phyloP scores from a whole-genome alignment of 331 rosid genomes.

The Malus hybrid region DNA sequence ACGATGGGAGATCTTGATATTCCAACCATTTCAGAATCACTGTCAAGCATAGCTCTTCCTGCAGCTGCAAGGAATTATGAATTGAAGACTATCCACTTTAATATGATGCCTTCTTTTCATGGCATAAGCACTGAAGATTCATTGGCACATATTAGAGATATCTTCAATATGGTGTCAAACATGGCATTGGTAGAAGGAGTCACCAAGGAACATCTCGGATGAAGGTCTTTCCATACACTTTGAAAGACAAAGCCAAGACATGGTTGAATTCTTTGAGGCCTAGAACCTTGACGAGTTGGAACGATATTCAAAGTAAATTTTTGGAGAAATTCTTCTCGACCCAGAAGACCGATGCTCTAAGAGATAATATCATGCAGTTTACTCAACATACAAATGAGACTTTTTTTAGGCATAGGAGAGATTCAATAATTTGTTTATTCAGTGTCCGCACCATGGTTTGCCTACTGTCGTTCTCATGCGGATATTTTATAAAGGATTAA shows the following conservation, averaged over 20 bases:
- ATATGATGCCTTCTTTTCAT: neutral
- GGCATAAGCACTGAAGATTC: neutral
- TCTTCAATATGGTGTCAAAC: neutral
- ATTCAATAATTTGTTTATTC: too few species aligned
- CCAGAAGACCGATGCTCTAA: fast-evolving
- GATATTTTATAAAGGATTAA: neutral
- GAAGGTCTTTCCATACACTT: neutral
- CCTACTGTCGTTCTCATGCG: neutral
- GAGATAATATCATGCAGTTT: neutral
- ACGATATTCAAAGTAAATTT: too few species aligned
- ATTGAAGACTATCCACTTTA: neutral
- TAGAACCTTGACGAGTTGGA: neutral
- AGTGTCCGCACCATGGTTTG: neutral
- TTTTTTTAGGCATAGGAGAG: neutral
- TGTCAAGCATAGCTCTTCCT: neutral
- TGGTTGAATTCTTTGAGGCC: neutral
- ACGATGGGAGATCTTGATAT: neutral
- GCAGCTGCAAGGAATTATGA: neutral
- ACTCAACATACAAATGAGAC: too few species aligned
- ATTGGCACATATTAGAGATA: neutral
- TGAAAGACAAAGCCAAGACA: neutral
- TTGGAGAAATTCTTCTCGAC: too few species aligned
- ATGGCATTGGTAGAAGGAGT: neutral
- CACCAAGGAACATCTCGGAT: neutral
- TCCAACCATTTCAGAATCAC: neutral